Conservation (phyloP, 345 rosid genomes). For the Garcia nutans region DNA sequence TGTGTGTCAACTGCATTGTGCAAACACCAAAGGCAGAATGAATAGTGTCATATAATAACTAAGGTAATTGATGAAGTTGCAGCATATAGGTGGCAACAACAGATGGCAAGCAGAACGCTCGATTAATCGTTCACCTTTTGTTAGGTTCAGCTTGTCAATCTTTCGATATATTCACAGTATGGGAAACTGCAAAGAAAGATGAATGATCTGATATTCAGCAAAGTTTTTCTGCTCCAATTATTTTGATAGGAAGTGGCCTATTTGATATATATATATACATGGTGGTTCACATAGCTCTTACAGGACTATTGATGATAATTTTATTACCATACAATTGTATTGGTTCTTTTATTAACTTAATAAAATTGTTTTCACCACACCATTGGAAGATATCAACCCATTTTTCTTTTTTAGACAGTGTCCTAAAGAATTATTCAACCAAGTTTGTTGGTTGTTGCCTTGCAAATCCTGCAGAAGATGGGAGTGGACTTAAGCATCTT, state of each 20-base stretch:
- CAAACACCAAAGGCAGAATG: neutral
- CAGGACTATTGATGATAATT: constrained; percentile 8
- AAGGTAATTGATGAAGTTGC: neutral
- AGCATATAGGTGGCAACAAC: neutral
- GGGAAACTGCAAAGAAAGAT: neutral
- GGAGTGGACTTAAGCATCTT: too few species aligned
- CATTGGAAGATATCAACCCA: neutral
- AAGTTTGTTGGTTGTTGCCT: constrained; percentile 93
- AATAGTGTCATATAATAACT: neutral
- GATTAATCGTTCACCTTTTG: neutral
- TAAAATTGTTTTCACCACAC: neutral
- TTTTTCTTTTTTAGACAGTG: constrained; percentile 34
- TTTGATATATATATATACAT: neutral
- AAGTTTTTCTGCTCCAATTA: neutral
- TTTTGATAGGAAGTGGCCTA: neutral
- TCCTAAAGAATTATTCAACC: constrained; percentile 66
- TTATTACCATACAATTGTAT: neutral
- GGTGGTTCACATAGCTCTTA: neutral
- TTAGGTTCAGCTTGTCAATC: neutral
- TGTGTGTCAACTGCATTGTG: neutral
- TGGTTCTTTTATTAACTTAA: constrained; percentile 6
- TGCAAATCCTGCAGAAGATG: constrained; percentile 92
- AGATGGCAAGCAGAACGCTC: neutral
- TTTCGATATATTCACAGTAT: neutral
- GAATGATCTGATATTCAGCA: neutral